Percentiles rank a stretch among this genome's conserved stretches.
phyloP scores from a whole-genome alignment of 306 rosid genomes.

The Gastrolobium villosum region DNA sequence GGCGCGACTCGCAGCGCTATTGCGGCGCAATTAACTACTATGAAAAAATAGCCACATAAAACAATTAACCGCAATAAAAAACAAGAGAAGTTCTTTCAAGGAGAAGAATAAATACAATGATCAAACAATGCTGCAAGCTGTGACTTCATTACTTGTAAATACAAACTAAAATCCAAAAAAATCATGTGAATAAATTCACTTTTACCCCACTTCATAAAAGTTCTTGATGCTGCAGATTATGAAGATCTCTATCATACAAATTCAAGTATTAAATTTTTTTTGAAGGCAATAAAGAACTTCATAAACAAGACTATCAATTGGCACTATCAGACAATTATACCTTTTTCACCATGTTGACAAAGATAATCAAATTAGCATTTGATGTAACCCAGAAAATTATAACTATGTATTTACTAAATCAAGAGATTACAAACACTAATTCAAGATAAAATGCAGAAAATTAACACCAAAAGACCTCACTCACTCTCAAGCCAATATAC shows the following conservation, averaged over 20 bases:
- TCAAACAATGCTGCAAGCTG: background rate
- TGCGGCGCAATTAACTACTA: too few species aligned
- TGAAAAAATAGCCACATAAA: background rate
- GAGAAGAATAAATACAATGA: background rate
- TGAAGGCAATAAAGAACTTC: background rate
- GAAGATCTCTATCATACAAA: background rate
- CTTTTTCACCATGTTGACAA: background rate
- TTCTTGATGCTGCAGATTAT: background rate
- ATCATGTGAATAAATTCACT: constrained; percentile 4
- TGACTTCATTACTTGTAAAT: background rate
- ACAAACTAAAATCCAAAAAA: background rate
- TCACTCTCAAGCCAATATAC: too few species aligned
- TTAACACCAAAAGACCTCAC: too few species aligned
- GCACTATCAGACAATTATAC: background rate
- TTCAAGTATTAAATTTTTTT: background rate
- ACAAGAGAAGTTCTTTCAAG: background rate
- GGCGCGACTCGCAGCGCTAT: too few species aligned
- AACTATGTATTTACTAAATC: too few species aligned
- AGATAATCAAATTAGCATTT: background rate
- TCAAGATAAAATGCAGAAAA: too few species aligned
- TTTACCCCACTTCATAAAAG: background rate
- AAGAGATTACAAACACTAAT: too few species aligned
- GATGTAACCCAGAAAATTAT: too few species aligned
- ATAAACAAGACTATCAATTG: background rate
- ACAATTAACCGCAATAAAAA: background rate